Conservation (phyloP, 148 eudicot genomes). For the Persicaria maculosa region DNA sequence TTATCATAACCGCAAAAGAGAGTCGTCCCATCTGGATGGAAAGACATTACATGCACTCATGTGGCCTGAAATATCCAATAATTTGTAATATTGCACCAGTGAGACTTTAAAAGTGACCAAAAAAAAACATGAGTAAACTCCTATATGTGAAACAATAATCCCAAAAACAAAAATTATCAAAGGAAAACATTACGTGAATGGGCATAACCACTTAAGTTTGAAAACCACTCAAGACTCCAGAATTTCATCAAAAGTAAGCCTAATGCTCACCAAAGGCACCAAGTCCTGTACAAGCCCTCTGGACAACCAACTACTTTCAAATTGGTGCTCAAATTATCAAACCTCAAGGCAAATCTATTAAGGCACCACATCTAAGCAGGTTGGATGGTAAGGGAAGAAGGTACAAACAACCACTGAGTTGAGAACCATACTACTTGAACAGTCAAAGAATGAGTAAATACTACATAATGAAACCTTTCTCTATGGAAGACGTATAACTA, state of each 20-base stretch:
- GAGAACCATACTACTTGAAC: too few relatives aligned
- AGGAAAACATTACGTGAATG: not conserved
- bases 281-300: not conserved
- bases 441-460: too few relatives aligned
- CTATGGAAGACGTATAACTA: too few relatives aligned
- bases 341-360: not conserved
- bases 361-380: not conserved
- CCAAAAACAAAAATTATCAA: not conserved
- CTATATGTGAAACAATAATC: not conserved
- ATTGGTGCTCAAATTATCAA: not conserved
- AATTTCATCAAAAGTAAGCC: not conserved
- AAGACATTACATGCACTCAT: slow-evolving; percentile 66
- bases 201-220: not conserved
- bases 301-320: not conserved
- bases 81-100: slow-evolving; percentile 12
- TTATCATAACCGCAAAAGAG: slow-evolving; percentile 83
- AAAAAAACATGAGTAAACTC: not conserved
- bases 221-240: not conserved
- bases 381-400: too few relatives aligned
- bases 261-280: not conserved
- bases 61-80: slow-evolving; percentile 42
- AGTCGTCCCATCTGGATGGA: slow-evolving; percentile 95
- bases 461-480: too few relatives aligned
- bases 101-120: not conserved
- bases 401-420: too few relatives aligned